Percentiles rank a stretch among this genome's conserved stretches.
Conservation (phyloP, 306 rosid genomes). For the Fragaria nilgerrensis region DNA sequence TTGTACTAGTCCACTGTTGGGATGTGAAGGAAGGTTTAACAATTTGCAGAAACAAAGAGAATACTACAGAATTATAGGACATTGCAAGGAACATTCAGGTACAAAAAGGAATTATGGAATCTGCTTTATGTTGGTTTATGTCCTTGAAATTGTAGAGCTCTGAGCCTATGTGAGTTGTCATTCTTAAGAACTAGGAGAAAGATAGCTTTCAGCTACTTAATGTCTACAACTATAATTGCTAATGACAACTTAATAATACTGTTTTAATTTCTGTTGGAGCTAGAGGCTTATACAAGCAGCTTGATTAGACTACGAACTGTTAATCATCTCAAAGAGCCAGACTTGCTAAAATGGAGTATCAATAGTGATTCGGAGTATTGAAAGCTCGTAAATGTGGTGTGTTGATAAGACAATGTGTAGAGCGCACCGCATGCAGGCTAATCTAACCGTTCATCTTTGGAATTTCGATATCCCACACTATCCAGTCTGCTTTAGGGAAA, state of each 20-base stretch:
- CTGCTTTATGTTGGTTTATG: background rate
- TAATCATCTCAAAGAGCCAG: background rate
- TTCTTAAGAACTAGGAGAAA: background rate
- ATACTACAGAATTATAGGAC: background rate
- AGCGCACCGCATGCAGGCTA: background rate
- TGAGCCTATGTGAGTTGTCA: background rate
- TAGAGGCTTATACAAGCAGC: background rate
- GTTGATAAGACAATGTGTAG: background rate
- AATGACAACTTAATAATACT: background rate
- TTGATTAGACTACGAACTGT: background rate
- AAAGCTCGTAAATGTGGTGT: background rate
- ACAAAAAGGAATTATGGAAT: background rate
- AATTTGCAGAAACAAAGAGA: conserved; percentile 15
- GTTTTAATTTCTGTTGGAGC: background rate
- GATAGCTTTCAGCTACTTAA: conserved; percentile 2
- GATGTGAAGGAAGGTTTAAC: conserved; percentile 2
- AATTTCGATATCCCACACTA: background rate
- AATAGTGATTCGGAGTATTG: background rate
- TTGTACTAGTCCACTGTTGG: background rate
- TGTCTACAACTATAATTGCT: background rate
- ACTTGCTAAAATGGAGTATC: background rate
- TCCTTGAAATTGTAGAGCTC: background rate
- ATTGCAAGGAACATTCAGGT: background rate
- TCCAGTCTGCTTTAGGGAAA: background rate
- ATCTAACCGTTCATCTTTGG: background rate